phyloP scores from a whole-genome alignment of 75 land plant genomes.

The Cupressus sempervirens region DNA sequence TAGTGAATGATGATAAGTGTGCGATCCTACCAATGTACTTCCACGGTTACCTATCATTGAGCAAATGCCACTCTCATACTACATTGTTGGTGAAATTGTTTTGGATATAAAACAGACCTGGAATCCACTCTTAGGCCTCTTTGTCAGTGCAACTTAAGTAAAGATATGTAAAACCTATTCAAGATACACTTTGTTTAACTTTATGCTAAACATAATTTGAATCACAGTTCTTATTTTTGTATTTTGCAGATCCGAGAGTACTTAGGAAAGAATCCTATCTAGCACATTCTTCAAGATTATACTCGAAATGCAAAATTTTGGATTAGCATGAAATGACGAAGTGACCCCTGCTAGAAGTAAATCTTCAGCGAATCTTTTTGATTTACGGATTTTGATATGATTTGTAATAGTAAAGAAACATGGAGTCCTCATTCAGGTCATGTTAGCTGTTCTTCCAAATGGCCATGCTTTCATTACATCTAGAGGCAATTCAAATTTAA shows the following conservation, averaged over 20 bases:
- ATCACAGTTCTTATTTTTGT: not conserved
- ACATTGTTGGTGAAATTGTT: not conserved
- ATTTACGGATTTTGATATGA: not conserved
- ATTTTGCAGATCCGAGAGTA: not conserved
- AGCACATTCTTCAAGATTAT: not conserved
- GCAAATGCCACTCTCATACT: not conserved
- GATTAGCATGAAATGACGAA: not conserved
- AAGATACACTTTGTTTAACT: not conserved
- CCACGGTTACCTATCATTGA: not conserved
- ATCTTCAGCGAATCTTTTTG: not conserved
- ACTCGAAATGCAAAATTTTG: not conserved
- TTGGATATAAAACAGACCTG: not conserved
- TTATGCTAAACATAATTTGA: not conserved
- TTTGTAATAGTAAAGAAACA: not conserved
- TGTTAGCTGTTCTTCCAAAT: not conserved
- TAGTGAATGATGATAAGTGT: not conserved
- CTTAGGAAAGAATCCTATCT: not conserved
- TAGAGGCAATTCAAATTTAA: not conserved
- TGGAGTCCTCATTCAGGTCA: not conserved
- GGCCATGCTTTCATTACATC: not conserved
- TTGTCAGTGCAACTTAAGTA: not conserved
- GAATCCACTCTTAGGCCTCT: not conserved
- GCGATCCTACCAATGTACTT: not conserved
- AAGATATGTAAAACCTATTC: not conserved
- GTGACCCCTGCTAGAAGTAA: not conserved